Evolutionary conservation across 2,329 filamentous ascomycete species (phyloP), one percentile per base, ranked within the genome.

Genomic region (Penicillium polonicum): DNA sequence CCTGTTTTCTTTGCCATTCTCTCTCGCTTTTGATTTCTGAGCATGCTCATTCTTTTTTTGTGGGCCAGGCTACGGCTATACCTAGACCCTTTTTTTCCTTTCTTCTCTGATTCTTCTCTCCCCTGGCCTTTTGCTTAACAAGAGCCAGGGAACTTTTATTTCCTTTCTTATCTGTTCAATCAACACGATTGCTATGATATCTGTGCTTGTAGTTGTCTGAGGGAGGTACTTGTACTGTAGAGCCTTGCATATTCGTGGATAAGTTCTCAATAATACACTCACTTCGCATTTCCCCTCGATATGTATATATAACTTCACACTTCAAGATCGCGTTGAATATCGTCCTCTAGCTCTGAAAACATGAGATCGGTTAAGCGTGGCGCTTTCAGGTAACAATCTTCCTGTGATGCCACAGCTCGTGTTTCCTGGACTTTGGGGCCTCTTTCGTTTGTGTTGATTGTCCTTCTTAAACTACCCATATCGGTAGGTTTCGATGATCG

Each of bases 111-210:
- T 60, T 54, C 50, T 57, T 35, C 39, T 57, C 49, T 12, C 25
- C 35, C 5, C 29, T 7, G 49, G 29, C 29, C 36, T 48, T 48
- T 35, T 55, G 33, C 50, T 46, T 44, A 36, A 51, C 46, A 35
- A 23, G 43, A 23, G 23, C 42, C 42, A n/a, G 35, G 29, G 35
- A n/a, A 19, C 42, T 27, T 48, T 57, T 53, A 48, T 53, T 57
- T 57, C 49, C 45, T 60, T 64, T 62, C 54, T 53, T 53, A 57
- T 49, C 59, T 52, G 49, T 55, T 62, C 64, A 62, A 62, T 61
- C 65, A 61, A 61, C 61, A 65, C 64, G 70, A 67, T 67, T 69
- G 67, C 62, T 58, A 71, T 68, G 70, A 72, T 71, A 72, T 66
- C 70, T 70, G 63, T 68, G 66, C 67, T 65, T 62, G 64, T 71